phyloP scores from a whole-genome alignment of 805 yeast species.

The Hanseniaspora valbyensis region DNA sequence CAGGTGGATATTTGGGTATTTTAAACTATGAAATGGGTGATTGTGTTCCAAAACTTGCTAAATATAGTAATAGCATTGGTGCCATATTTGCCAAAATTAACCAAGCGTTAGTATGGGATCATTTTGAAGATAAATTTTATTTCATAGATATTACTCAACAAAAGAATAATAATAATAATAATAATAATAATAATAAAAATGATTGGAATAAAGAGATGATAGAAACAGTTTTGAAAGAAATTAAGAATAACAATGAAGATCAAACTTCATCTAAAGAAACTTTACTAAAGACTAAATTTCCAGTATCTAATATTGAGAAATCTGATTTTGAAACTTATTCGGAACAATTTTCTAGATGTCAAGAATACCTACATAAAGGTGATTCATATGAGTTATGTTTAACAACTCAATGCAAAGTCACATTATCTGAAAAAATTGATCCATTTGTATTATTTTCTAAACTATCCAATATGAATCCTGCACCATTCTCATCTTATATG shows the following conservation, averaged over 20 bases:
- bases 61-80: constrained; percentile 38
- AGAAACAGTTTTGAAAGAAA: constrained; percentile 8
- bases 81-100: constrained; percentile 63
- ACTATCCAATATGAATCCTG: constrained; percentile 65
- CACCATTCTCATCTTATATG: constrained; percentile 82
- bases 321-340: constrained; percentile 50
- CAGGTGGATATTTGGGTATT: constrained; percentile 85
- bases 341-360: constrained; percentile 50
- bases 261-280: constrained; percentile 30
- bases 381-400: constrained; percentile 91
- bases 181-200: constrained; percentile 18
- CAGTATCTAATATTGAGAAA: constrained; percentile 25
- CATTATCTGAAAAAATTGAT: constrained; percentile 36
- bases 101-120: constrained; percentile 49
- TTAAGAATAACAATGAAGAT: constrained; percentile 18
- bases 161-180: too few relatives aligned
- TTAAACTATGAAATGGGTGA: constrained; percentile 83
- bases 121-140: constrained; percentile 35
- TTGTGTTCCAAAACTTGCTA: constrained; percentile 30
- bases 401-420: constrained; percentile 43
- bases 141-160: constrained; percentile 43
- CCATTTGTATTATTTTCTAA: constrained; percentile 78
- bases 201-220: neutral
- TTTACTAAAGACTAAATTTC: constrained; percentile 11
- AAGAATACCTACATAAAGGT: constrained; percentile 57